Percentiles rank a stretch among this genome's conserved stretches.
These are phyloP conservation scores for Wickerhamomyces chambardii DNA, from an alignment of 805 yeast species.

Conservation along the genomic window DNA sequence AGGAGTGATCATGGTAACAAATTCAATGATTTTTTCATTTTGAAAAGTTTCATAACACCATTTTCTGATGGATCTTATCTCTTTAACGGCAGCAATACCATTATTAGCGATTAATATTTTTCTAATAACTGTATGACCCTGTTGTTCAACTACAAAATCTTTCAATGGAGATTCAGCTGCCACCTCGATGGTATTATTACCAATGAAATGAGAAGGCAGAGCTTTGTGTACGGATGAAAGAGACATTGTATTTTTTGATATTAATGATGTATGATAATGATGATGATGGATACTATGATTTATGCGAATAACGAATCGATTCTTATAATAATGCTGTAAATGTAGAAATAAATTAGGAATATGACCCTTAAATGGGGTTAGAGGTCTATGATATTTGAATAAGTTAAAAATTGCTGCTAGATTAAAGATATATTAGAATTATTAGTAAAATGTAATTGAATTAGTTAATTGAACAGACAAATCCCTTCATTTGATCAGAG, in stretches of 20 bases:
- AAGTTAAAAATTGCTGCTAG: background rate
- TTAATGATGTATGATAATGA: background rate
- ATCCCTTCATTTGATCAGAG: too few relatives aligned
- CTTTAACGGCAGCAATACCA: slow-evolving; percentile 99
- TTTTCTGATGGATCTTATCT: slow-evolving; percentile 93
- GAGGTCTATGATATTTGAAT: background rate
- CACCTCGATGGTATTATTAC: slow-evolving; percentile 65
- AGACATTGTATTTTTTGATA: background rate
- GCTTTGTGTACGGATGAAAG: slow-evolving; percentile 16
- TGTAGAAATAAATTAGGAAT: background rate
- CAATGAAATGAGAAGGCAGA: slow-evolving; percentile 71
- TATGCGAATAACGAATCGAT: too few relatives aligned
- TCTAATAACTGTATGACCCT: slow-evolving; percentile 93
- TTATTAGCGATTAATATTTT: slow-evolving; percentile 91
- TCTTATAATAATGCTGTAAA: background rate
- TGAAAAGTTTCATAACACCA: slow-evolving; percentile 99
- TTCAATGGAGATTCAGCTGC: slow-evolving; percentile 76
- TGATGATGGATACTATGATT: too few relatives aligned
- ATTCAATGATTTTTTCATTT: slow-evolving; percentile 85
- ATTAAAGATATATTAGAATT: too few relatives aligned
- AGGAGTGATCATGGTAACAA: slow-evolving; percentile 99
- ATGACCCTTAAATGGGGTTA: background rate
- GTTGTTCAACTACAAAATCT: slow-evolving; percentile 75
- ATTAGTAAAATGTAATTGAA: too few relatives aligned
- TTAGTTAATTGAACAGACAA: too few relatives aligned